Conservation (phyloP, 148 eudicot species). For the Silene latifolia region DNA sequence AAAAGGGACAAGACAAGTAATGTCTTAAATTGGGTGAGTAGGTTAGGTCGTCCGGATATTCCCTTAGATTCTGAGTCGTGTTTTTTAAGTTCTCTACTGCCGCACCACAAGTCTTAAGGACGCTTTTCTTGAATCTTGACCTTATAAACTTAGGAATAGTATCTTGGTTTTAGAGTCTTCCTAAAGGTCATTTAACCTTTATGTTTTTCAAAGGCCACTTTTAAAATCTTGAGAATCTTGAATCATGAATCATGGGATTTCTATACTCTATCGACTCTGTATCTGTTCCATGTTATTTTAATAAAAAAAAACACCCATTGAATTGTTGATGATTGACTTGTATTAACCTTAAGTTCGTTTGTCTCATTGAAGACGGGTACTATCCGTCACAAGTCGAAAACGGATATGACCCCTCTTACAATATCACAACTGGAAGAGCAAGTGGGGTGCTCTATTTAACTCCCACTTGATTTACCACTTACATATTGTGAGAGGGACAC, state of each 20-base stretch:
- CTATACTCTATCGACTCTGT: neutral
- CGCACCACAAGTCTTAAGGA: neutral
- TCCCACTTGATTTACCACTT: too few species aligned
- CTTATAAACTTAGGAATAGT: conserved; percentile 28
- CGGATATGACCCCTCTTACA: too few species aligned
- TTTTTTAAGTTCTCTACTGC: conserved; percentile 1
- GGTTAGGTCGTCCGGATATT: conserved; percentile 36
- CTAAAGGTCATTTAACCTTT: conserved; percentile 26
- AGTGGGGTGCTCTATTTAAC: too few species aligned
- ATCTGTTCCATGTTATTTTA: too few species aligned
- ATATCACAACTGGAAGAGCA: too few species aligned
- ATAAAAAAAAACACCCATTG: too few species aligned
- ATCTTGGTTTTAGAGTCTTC: conserved; percentile 17
- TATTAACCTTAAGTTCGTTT: too few species aligned
- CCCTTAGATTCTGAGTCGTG: conserved; percentile 27
- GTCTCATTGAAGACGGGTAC: too few species aligned
- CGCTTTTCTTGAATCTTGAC: conserved; percentile 16
- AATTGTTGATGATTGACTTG: too few species aligned
- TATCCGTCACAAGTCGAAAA: too few species aligned
- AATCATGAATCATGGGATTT: conserved; percentile 19
- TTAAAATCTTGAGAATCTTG: neutral
- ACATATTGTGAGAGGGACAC: too few species aligned
- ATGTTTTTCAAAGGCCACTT: conserved; percentile 10
- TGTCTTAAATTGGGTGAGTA: conserved; percentile 8
- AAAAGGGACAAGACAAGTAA: neutral